Conservation (phyloP, 495 filamentous ascomycete genomes). For the Thermothielavioides terrestris region DNA sequence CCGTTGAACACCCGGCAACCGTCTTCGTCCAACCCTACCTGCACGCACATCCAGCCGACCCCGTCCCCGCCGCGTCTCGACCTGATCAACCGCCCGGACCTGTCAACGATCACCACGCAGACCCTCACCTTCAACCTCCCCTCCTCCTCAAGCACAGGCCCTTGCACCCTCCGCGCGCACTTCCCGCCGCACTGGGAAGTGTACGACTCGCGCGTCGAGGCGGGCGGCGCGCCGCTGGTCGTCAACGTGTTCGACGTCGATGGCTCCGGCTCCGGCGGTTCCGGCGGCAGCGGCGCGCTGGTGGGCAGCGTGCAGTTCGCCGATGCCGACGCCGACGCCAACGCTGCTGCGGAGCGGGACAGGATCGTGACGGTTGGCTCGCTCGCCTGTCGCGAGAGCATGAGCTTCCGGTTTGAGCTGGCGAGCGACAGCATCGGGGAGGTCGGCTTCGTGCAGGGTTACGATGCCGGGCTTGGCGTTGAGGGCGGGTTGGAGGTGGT, state of each 20-base stretch:
- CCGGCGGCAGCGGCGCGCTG: conserved; percentile 22
- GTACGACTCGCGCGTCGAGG: neutral
- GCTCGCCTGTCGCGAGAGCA: conserved; percentile 25
- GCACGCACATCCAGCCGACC: conserved; percentile 3
- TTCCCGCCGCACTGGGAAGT: conserved; percentile 28
- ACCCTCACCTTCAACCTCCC: conserved; percentile 16
- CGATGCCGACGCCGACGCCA: conserved; percentile 1
- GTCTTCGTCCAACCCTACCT: conserved; percentile 5
- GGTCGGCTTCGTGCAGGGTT: conserved; percentile 5
- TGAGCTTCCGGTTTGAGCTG: conserved; percentile 21
- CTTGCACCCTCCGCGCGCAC: conserved; percentile 27
- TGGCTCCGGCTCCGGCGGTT: too few relatives aligned
- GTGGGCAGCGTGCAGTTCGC: conserved; percentile 23
- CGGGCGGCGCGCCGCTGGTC: conserved; percentile 9
- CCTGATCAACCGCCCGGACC: neutral
- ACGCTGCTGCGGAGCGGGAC: neutral
- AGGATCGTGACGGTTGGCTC: conserved; percentile 18
- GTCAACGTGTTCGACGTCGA: conserved; percentile 26
- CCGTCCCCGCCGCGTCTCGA: neutral
- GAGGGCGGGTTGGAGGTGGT: neutral
- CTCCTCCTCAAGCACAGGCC: conserved; percentile 1
- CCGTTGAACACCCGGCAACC: neutral
- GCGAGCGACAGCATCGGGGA: conserved; percentile 19
- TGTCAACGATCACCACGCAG: neutral
- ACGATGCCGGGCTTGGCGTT: neutral